A percentile compares a stretch with the other conserved stretches of the same genome.
Evolutionary conservation across 805 yeast genomes (phyloP).

Genomic region (Candida railenensis): DNA sequence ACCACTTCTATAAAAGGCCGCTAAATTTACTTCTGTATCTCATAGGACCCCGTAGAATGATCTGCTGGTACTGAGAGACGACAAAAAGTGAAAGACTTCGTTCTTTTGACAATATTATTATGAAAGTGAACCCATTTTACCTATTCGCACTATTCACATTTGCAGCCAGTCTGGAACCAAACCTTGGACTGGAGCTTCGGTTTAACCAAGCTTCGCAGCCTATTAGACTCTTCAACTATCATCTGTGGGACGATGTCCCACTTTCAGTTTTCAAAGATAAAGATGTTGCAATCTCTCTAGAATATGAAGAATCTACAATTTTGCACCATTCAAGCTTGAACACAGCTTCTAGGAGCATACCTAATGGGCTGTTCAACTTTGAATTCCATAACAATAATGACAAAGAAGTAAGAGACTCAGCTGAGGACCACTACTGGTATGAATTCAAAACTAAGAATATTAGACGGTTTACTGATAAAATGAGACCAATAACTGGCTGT

Average conservation of each 20-base stretch:
- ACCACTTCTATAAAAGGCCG: too few relatives aligned
- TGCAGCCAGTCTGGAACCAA: background rate
- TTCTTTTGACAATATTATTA: background rate
- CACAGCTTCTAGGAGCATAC: slow-evolving; percentile 11
- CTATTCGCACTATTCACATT: background rate
- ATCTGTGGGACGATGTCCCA: background rate
- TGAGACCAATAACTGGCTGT: slow-evolving; percentile 18
- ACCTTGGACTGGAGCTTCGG: background rate
- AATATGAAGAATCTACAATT: slow-evolving; percentile 11
- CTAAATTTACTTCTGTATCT: too few relatives aligned
- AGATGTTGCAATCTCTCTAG: slow-evolving; percentile 11
- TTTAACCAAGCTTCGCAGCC: background rate
- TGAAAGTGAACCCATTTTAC: background rate
- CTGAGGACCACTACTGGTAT: slow-evolving; percentile 14
- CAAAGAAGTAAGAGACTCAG: background rate
- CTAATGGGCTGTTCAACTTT: background rate
- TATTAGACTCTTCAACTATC: background rate
- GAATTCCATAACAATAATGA: background rate
- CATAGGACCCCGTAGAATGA: too few relatives aligned
- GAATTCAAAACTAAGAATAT: slow-evolving; percentile 10
- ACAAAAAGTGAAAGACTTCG: too few relatives aligned
- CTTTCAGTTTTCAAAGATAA: slow-evolving; percentile 1
- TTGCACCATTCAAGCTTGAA: slow-evolving; percentile 16
- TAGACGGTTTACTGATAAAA: slow-evolving; percentile 8
- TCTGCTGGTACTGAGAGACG: too few relatives aligned